These are phyloP conservation scores for Miamiensis avidus DNA, from an alignment of 169 alveolate species.

Conservation along the genomic window DNA sequence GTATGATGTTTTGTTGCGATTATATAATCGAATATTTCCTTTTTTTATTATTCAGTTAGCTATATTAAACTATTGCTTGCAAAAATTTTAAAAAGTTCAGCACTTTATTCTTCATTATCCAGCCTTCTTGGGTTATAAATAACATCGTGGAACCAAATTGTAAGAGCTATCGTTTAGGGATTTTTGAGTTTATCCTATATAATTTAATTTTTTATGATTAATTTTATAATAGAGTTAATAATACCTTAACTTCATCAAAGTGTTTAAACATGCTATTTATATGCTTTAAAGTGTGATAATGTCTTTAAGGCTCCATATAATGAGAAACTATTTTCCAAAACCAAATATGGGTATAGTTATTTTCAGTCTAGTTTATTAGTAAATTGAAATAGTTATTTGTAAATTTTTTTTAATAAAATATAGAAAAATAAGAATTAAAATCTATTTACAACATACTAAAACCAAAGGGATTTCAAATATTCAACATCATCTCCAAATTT, in stretches of 20 bases:
- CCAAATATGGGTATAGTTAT: constrained; percentile 13
- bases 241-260: constrained; percentile 1
- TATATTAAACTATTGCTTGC: not conserved
- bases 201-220: not conserved
- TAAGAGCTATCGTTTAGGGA: not conserved
- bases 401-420: not conserved
- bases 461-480: not conserved
- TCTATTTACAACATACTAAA: not conserved
- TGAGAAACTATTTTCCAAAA: not conserved
- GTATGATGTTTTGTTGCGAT: constrained; percentile 3
- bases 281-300: constrained; percentile 24
- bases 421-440: too few species aligned
- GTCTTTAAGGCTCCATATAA: constrained; percentile 9
- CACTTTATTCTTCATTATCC: constrained; percentile 36
- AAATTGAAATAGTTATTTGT: not conserved
- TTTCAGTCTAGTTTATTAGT: not conserved
- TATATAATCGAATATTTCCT: not conserved
- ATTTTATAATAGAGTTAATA: not conserved
- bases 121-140: constrained; percentile 5
- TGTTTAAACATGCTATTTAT: constrained; percentile 1
- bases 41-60: not conserved
- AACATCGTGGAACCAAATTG: constrained; percentile 33
- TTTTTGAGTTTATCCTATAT: not conserved
- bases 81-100: not conserved
- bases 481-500: not conserved